Evolutionary conservation across 352 stramenopile species (phyloP).

Genomic region (Nothophytophthora sp.): DNA sequence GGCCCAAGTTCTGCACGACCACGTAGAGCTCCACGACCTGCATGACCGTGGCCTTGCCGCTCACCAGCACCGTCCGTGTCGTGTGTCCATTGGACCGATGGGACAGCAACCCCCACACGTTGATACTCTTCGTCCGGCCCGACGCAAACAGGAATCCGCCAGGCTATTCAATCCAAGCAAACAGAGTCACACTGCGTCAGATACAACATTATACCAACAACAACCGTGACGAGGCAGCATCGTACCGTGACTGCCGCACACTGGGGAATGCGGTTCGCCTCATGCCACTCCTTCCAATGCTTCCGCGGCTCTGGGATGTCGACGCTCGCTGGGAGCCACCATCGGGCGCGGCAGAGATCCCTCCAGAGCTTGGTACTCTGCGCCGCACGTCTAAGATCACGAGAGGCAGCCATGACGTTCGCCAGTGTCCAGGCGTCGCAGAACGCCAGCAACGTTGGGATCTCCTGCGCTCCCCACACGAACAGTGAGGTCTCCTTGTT

Average conservation of each 20-base stretch:
- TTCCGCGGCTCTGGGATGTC: slow-evolving; percentile 5
- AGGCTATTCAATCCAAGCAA: slow-evolving; percentile 10
- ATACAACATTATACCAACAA: background rate
- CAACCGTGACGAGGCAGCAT: background rate
- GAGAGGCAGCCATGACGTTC: slow-evolving; percentile 32
- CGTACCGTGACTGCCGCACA: slow-evolving; percentile 36
- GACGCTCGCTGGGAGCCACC: slow-evolving; percentile 17
- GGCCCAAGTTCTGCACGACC: slow-evolving; percentile 51
- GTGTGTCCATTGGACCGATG: slow-evolving; percentile 59
- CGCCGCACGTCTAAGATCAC: slow-evolving; percentile 22
- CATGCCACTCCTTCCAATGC: slow-evolving; percentile 41
- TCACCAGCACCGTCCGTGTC: slow-evolving; percentile 49
- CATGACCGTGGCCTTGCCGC: slow-evolving; percentile 42
- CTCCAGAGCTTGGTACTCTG: slow-evolving; percentile 32
- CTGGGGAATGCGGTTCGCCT: slow-evolving; percentile 37
- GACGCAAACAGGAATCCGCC: slow-evolving; percentile 34
- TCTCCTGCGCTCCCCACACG: slow-evolving; percentile 38
- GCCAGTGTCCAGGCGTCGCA: slow-evolving; percentile 59
- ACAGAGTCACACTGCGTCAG: background rate
- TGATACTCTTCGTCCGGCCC: slow-evolving; percentile 22
- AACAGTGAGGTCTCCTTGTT: slow-evolving; percentile 15
- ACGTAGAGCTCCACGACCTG: slow-evolving; percentile 62
- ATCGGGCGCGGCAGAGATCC: slow-evolving; percentile 33
- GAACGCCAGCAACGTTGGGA: slow-evolving; percentile 42
- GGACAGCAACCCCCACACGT: slow-evolving; percentile 43